Base-by-base conservation (phyloP, 2,329 filamentous ascomycete genomes). In the Aspergillus pseudotamarii region DNA sequence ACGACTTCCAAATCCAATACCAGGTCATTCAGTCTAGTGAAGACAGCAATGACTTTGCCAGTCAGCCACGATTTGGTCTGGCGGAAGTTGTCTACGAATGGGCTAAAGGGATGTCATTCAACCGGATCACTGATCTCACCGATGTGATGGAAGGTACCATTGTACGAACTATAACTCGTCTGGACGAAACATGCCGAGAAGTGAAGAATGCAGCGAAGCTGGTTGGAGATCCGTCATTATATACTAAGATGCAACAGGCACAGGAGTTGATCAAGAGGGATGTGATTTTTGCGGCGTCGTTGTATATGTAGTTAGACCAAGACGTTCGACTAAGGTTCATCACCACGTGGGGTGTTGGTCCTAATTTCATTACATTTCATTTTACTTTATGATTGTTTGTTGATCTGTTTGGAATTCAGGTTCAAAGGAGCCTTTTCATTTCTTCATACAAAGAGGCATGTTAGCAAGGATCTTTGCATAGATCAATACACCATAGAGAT, bases 31-130 rank as follows among this genome's bases (percentile, higher is more conserved):
- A 96, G 63, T 92, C 91, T 0, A 86, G 90, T 1, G 94, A 98
- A 60, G 94, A 97, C 75, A 91, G 90, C 62, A 97, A 96, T 72
- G 94, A 98, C 78, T 97, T 97, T 73, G 91, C 92, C 41, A 93
- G 89, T 64, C 86, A 90, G 60, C 93, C 94, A 2, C 87, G 94
- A 11, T 99, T 99, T 75, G 95, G 94, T 1, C 86, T 99, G 61
- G 93, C 97, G 76, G 95, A 99, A 78, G 95, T 99, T 0, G 96
- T 99, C 38, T 97, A 98, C 76, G 95, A 99, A 78, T 99, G 95
- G 95, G 95, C 95, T 11, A 85, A 93, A 57, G 95, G 95, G 30
- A 98, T 98, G 93, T 94, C 92, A 58, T 99, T 99, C 84, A 96
- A 96, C 80, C 94, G 95, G 68, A 99, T 99, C 69, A 98, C 94